Evolutionary conservation across 225 moss, liverwort and hornwort species (phyloP), one percentile per base, ranked within the genome.

Genomic region (Pseudisothecium myosuroides): DNA sequence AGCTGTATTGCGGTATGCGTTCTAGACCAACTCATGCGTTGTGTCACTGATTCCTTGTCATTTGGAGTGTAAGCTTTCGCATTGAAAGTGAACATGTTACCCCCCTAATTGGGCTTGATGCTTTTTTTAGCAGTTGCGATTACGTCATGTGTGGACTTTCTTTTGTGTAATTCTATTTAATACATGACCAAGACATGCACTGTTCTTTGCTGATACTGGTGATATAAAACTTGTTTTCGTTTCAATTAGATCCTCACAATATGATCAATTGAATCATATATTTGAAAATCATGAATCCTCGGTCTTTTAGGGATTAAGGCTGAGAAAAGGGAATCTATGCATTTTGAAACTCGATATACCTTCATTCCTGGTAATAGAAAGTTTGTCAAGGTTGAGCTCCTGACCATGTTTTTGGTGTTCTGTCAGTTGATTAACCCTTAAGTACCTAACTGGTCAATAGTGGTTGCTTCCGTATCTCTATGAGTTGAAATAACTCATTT

Each of bases 1-100:
- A 91, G 97, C 96, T 72, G 64, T 98, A 83, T 83, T 98, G 47
- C 93, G 96, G 96, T 96, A 90, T 58, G 80, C 47, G 67, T 81
- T 73, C 31, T 74, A 88, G 52, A 85, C 89, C 27, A 78, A 54
- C 43, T 82, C 65, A 76, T 88, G 55, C 69, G 76, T 52, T 81
- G n/a, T 83, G 73, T 83, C 34, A 37, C 66, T 88, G 28, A 61
- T 69, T 85, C 36, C 43, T 78, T 78, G 26, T 60, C 55, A 65
- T 73, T 72, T 59, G 27, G 22, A 88, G 39, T 85, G 13, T n/a
- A 39, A 68, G 31, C 10, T 56, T 82, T 45, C 16, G 41, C 64
- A 45, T 36, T 56, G 69, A 56, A n/a, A 68, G 69, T 68, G 21
- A 36, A 31, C 37, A 37, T 43, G 66, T 55, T 65, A 23, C 24